Conservation (phyloP, 1,139 yeast genomes). For the Pichia sp. region DNA sequence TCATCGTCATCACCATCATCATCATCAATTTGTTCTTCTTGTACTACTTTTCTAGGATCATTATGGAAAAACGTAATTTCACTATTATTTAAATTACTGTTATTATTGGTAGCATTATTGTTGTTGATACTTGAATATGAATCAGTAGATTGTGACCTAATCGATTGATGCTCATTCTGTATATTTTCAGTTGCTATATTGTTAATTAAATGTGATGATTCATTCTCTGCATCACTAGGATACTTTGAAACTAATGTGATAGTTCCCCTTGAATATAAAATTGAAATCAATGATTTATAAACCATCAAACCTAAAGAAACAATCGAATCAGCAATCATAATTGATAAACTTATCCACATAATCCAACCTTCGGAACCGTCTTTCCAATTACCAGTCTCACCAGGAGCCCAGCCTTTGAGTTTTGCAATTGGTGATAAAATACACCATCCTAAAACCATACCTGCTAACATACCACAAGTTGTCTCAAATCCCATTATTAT, state of each 20-base stretch:
- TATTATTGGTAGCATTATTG: conserved; percentile 3
- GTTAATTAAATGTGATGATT: conserved; percentile 1
- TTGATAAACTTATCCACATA: conserved; percentile 85
- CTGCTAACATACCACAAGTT: conserved; percentile 83
- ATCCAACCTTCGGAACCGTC: conserved; percentile 97
- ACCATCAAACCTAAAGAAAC: conserved; percentile 71
- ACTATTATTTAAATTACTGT: conserved; percentile 7
- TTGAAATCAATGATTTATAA: conserved; percentile 32
- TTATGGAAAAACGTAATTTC: conserved; percentile 22
- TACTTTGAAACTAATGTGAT: not conserved
- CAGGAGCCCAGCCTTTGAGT: conserved; percentile 76
- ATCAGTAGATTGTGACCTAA: not conserved
- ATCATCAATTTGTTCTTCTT: not conserved
- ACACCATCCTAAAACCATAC: conserved; percentile 89
- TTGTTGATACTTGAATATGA: conserved; percentile 12
- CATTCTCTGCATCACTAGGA: not conserved
- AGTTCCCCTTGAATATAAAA: not conserved
- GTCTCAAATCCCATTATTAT: conserved; percentile 95
- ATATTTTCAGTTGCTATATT: not conserved
- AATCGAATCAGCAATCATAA: conserved; percentile 88
- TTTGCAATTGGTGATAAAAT: conserved; percentile 76
- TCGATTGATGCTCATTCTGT: not conserved
- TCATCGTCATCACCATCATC: conserved; percentile 17
- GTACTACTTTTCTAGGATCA: conserved; percentile 17
- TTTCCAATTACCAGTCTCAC: conserved; percentile 86